Percentiles rank a stretch among this genome's conserved stretches.
phyloP scores from a whole-genome alignment of 1,139 yeast genomes.

The Yamadazyma jaroonii region DNA sequence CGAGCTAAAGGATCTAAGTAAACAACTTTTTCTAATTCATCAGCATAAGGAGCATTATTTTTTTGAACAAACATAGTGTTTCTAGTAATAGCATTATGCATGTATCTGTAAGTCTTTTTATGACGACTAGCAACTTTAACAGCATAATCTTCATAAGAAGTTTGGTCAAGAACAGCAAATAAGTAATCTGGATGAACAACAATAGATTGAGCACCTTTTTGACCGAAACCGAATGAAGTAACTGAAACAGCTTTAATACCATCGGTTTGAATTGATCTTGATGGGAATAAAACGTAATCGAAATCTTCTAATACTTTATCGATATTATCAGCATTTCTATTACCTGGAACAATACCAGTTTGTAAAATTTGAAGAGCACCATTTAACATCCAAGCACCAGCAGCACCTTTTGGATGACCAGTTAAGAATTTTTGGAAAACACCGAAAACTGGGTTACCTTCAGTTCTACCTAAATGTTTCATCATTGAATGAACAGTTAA shows the following conservation, averaged over 20 bases:
- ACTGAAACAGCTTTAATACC: slow-evolving; percentile 97
- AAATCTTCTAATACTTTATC: slow-evolving; percentile 78
- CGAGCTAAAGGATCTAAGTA: slow-evolving; percentile 97
- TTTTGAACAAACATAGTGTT: slow-evolving; percentile 91
- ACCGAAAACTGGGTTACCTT: slow-evolving; percentile 97
- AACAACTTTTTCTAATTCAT: slow-evolving; percentile 82
- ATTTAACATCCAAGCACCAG: slow-evolving; percentile 99
- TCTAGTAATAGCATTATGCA: slow-evolving; percentile 92
- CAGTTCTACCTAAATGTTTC: slow-evolving; percentile 91
- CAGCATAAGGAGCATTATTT: slow-evolving; percentile 88
- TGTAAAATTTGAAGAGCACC: slow-evolving; percentile 94
- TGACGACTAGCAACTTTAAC: slow-evolving; percentile 75
- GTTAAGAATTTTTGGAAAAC: slow-evolving; percentile 98
- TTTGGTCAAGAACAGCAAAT: slow-evolving; percentile 73
- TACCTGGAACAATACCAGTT: slow-evolving; percentile 96
- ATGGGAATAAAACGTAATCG: slow-evolving; percentile 90
- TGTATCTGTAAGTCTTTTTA: slow-evolving; percentile 89
- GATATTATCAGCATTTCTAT: slow-evolving; percentile 96
- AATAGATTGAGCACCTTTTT: slow-evolving; percentile 97
- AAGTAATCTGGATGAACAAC: slow-evolving; percentile 92
- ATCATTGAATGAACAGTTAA: slow-evolving; percentile 89
- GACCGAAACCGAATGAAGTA: slow-evolving; percentile 98
- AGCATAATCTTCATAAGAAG: slow-evolving; percentile 67
- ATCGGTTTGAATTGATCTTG: slow-evolving; percentile 89
- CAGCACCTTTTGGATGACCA: slow-evolving; percentile 99